Evolutionary conservation across 2,329 filamentous ascomycete genomes (phyloP).

Genomic region (Beauveria scarabaeidicola): DNA sequence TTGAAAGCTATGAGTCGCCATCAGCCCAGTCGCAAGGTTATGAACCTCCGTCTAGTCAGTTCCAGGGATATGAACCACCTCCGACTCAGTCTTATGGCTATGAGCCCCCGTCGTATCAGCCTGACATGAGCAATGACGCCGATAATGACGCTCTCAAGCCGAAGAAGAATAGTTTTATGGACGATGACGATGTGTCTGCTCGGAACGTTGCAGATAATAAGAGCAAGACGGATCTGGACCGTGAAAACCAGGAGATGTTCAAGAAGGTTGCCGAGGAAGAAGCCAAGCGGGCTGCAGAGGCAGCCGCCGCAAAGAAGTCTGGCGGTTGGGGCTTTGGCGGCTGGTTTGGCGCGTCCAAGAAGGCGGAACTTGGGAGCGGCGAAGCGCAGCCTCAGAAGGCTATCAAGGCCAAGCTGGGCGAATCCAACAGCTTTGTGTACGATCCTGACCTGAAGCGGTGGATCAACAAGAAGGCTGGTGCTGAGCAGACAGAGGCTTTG

Average conservation of each 20-base stretch:
- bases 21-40: background rate
- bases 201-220: constrained; percentile 42
- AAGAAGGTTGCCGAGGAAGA: constrained; percentile 72
- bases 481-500: constrained; percentile 50
- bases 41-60: constrained; percentile 6
- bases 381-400: constrained; percentile 48
- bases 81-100: constrained; percentile 53
- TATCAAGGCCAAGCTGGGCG: constrained; percentile 89
- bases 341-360: constrained; percentile 72
- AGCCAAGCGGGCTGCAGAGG: constrained; percentile 51
- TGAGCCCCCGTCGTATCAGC: constrained; percentile 50
- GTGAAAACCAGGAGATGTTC: constrained; percentile 78
- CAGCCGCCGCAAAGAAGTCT: constrained; percentile 48
- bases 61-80: constrained; percentile 49
- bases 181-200: constrained; percentile 63
- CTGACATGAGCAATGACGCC: constrained; percentile 34
- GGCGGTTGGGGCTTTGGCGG: constrained; percentile 64
- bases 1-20: background rate
- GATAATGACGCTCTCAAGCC: constrained; percentile 45
- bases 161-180: constrained; percentile 73
- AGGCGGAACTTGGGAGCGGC: constrained; percentile 24
- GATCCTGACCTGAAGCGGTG: constrained; percentile 95
- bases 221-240: constrained; percentile 59
- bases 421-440: constrained; percentile 87
- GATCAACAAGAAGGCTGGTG: constrained; percentile 88